phyloP scores from a whole-genome alignment of 2,329 filamentous ascomycete species.

The Didymella exigua region DNA sequence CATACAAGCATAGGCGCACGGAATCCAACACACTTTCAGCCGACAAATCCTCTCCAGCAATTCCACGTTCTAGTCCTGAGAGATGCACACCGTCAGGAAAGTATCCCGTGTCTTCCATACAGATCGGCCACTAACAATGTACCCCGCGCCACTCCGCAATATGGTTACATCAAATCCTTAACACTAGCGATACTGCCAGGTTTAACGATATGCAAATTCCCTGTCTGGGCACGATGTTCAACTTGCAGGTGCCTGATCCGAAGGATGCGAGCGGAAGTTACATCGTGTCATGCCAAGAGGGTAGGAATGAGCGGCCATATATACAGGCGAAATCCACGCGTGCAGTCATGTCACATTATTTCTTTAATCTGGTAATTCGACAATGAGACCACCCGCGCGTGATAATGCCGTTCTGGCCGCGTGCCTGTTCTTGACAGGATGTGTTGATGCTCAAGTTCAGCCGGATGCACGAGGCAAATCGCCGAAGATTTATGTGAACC shows the following conservation, averaged over 20 bases:
- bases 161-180: conserved; percentile 15
- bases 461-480: conserved; percentile 15
- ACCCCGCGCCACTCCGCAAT: conserved; percentile 15
- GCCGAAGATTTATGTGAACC: conserved; percentile 58
- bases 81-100: neutral
- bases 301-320: conserved; percentile 8
- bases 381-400: neutral
- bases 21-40: neutral
- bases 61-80: neutral
- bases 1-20: too few species aligned
- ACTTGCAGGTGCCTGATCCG: neutral
- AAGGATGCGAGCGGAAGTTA: conserved; percentile 3
- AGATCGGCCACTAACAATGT: conserved; percentile 10
- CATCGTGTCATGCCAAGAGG: conserved; percentile 16
- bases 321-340: neutral
- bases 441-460: conserved; percentile 21
- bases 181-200: neutral
- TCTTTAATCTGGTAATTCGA: neutral
- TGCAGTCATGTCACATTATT: neutral
- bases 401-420: neutral
- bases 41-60: neutral
- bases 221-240: neutral
- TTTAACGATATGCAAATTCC: neutral
- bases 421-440: neutral
- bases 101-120: neutral